Evolutionary conservation across 2,329 filamentous ascomycete genomes (phyloP), one percentile per base, ranked within the genome.

Genomic region (Teratosphaeria zuluensis): DNA sequence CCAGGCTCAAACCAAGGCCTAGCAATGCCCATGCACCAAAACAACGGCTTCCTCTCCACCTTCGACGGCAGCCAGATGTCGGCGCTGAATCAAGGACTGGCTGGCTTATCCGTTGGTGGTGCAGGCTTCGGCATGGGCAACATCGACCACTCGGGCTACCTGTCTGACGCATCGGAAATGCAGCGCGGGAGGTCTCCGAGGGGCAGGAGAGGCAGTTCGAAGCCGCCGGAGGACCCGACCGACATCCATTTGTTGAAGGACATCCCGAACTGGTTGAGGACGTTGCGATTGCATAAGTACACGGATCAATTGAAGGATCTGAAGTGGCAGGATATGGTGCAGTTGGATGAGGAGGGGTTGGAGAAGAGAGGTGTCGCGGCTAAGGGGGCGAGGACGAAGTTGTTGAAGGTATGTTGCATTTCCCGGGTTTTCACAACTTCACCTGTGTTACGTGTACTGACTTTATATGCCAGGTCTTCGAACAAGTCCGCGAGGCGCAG

Each of bases 281-380:
- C 91, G 73, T 81, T 97, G 71, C 86, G 94, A 61, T 81, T 99
- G 68, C 94, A 99, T 81, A 99, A 99, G 79, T 99, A 99, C 76
- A 99, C 94, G 9, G 94, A 99, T 66, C 95, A 97, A 67, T 78
- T 99, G 63, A 99, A 97, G 77, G 92, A 97, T 70, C 84, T 97
- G 80, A 91, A 94, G 69, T 99, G 94, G 94, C 89, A 87, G 31
- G 94, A 99, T 57, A 77, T 99, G 66, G 80, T 99, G 61, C 89
- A 94, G 74, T 79, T 99, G 66, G 90, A 96, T 69, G 94, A 99
- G 66, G 92, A 92, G 71, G 92, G 90, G 54, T 79, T 99, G 63
- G 92, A 97, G 76, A 89, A 90, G 30, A 87, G 90, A 56, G 94
- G 94, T 55, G 94, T 99, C 33, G 96, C 96, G 73, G 94, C 94